Conservation (phyloP, 1,284 basidiomycete genomes). For the Exsudoporus floridanus region DNA sequence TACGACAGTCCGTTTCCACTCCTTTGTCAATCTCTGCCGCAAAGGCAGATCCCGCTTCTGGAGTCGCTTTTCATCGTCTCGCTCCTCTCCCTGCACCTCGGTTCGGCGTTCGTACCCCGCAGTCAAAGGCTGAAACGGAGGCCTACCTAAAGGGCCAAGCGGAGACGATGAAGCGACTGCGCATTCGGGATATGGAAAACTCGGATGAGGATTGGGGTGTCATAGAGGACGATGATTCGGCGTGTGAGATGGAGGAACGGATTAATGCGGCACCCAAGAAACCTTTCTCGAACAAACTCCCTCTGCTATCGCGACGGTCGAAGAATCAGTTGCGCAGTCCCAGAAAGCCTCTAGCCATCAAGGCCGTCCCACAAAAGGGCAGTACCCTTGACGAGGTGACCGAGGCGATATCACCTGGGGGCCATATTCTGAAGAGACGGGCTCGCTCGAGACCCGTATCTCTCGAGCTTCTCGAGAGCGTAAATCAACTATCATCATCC, state of each 20-base stretch:
- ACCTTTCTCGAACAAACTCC: constrained; percentile 26
- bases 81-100: constrained; percentile 62
- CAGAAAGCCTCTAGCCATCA: constrained; percentile 28
- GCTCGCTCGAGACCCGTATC: constrained; percentile 69
- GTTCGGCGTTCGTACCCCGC: constrained; percentile 54
- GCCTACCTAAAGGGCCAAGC: constrained; percentile 59
- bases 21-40: constrained; percentile 51
- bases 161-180: constrained; percentile 63
- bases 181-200: constrained; percentile 54
- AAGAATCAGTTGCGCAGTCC: constrained; percentile 29
- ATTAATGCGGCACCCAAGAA: constrained; percentile 32
- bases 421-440: constrained; percentile 68
- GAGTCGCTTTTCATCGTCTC: constrained; percentile 55
- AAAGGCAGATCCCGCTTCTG: constrained; percentile 32
- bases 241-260: constrained; percentile 46
- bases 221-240: constrained; percentile 48
- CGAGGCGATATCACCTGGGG: constrained; percentile 68
- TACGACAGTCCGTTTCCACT: constrained; percentile 43
- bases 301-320: constrained; percentile 26
- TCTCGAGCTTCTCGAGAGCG: constrained; percentile 56
- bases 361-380: constrained; percentile 39
- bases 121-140: constrained; percentile 63
- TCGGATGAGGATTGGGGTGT: constrained; percentile 44
- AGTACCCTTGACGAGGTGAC: constrained; percentile 52
- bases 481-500: constrained; percentile 42